phyloP scores from a whole-genome alignment of 768 basidiomycete genomes.

The Strobilomyces confusus region DNA sequence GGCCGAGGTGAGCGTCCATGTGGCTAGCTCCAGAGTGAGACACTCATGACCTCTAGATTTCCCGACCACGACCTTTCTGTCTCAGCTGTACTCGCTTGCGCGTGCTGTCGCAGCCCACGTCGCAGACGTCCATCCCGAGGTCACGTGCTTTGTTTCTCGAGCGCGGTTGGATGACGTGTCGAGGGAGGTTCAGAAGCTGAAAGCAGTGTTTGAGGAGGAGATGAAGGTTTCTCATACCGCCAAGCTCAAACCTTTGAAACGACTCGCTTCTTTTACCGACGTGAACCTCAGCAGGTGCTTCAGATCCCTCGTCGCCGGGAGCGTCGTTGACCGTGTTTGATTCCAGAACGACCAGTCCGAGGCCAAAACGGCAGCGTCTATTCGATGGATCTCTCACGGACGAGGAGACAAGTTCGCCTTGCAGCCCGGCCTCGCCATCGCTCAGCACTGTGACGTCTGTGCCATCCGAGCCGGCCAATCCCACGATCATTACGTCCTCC shows the following conservation, averaged over 20 bases:
- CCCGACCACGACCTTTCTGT: conserved; percentile 42
- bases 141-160: conserved; percentile 12
- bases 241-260: conserved; percentile 43
- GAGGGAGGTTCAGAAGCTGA: conserved; percentile 31
- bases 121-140: conserved; percentile 9
- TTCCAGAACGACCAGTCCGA: conserved; percentile 23
- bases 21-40: not conserved
- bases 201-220: conserved; percentile 34
- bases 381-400: conserved; percentile 32
- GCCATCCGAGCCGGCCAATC: conserved; percentile 28
- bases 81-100: conserved; percentile 44
- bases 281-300: conserved; percentile 40
- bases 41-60: conserved; percentile 23
- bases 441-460: conserved; percentile 45
- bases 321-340: not conserved
- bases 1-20: conserved; percentile 22
- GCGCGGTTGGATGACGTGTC: conserved; percentile 24
- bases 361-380: conserved; percentile 41
- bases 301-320: not conserved
- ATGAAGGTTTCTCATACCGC: conserved; percentile 38
- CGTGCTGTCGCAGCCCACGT: conserved; percentile 29
- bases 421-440: conserved; percentile 37
- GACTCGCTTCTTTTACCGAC: conserved; percentile 42
- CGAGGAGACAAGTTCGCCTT: conserved; percentile 25
- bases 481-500: conserved; percentile 49